These are phyloP conservation scores for Lentinula raphanica DNA, from an alignment of 768 basidiomycete genomes.

Conservation along the genomic window DNA sequence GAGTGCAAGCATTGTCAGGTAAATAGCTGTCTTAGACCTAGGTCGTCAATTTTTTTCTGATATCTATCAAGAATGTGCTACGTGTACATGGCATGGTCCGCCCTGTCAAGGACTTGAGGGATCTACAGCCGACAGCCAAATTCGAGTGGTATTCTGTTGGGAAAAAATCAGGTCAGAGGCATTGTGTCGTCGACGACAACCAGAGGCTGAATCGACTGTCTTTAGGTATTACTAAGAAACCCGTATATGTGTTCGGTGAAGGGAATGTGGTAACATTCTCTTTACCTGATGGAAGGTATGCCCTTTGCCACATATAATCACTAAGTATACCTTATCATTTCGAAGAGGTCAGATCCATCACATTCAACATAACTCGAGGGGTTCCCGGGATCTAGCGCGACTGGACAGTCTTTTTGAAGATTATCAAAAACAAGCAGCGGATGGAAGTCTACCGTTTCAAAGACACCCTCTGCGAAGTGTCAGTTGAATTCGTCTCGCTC, in stretches of 20 bases:
- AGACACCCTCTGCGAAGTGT: conserved; percentile 70
- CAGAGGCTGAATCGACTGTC: background rate
- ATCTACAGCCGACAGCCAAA: background rate
- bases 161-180: background rate
- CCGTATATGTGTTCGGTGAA: conserved; percentile 16
- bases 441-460: conserved; percentile 55
- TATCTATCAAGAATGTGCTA: conserved; percentile 16
- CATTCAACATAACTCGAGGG: conserved; percentile 53
- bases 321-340: background rate
- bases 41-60: background rate
- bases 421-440: conserved; percentile 62
- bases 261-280: conserved; percentile 41
- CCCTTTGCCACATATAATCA: conserved; percentile 1
- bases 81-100: conserved; percentile 24
- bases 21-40: conserved; percentile 6
- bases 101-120: conserved; percentile 21
- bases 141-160: background rate
- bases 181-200: background rate
- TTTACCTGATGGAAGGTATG: conserved; percentile 43
- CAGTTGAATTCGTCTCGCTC: conserved; percentile 20
- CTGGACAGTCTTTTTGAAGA: conserved; percentile 56
- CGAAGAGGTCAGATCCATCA: conserved; percentile 61
- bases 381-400: conserved; percentile 29
- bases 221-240: conserved; percentile 26
- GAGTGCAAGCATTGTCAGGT: conserved; percentile 63